Conservation (phyloP, 2,329 filamentous ascomycete genomes). For the Alternaria sp. region DNA sequence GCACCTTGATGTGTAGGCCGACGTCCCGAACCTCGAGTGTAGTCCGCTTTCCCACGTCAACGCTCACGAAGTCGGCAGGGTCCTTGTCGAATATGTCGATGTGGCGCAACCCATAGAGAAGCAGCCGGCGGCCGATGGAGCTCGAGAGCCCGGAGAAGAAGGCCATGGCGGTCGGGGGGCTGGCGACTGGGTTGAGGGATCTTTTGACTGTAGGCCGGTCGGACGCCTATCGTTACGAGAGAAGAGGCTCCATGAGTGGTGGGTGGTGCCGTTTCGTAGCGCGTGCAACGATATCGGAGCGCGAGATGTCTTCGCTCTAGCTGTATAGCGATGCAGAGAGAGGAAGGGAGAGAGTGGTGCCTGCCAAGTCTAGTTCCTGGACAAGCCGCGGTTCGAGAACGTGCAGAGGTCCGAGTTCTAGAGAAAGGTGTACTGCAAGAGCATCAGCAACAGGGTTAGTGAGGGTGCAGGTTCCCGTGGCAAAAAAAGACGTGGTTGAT, state of each 20-base stretch:
- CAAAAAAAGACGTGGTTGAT: constrained; percentile 4
- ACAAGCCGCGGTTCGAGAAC: constrained; percentile 4
- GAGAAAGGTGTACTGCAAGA: constrained; percentile 3
- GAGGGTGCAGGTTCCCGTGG: constrained; percentile 1
- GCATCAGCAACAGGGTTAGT: constrained; percentile 12
- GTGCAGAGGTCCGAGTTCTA: constrained; percentile 3
- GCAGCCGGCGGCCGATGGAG: constrained; percentile 84
- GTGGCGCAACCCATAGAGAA: constrained; percentile 84
- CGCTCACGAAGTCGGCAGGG: constrained; percentile 84
- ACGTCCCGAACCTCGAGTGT: constrained; percentile 89
- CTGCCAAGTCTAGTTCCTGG: constrained; percentile 12
- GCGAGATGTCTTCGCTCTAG: constrained; percentile 10
- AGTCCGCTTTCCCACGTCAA: constrained; percentile 82
- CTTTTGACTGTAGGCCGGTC: constrained; percentile 30
- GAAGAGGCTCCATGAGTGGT: constrained; percentile 41
- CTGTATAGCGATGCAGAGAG: constrained; percentile 1
- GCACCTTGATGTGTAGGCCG: constrained; percentile 78
- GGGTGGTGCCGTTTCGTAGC: constrained; percentile 13
- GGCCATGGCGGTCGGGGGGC: constrained; percentile 64
- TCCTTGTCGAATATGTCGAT: constrained; percentile 90
- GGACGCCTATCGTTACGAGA: constrained; percentile 40
- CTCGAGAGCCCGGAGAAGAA: constrained; percentile 72
- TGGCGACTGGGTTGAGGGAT: constrained; percentile 18
- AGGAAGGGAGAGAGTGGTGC: constrained; percentile 6
- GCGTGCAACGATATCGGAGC: constrained; percentile 6